These are phyloP conservation scores for Aspergillus diversus DNA, from an alignment of 495 filamentous ascomycete genomes.

Conservation along the genomic window DNA sequence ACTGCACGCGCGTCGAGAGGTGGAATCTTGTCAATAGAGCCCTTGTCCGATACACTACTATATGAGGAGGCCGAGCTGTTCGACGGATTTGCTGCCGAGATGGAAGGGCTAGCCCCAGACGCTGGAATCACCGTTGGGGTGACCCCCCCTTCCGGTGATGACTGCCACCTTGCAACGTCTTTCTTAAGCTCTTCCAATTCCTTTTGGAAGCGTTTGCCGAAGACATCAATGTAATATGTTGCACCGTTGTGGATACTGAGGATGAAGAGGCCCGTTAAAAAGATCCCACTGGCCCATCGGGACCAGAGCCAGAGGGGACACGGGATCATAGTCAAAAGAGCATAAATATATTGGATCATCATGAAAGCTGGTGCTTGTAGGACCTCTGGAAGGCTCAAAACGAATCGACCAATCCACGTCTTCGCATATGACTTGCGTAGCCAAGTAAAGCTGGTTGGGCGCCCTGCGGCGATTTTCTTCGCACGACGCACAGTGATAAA, in stretches of 20 bases:
- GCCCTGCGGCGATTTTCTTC: constrained; percentile 93
- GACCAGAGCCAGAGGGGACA: constrained; percentile 96
- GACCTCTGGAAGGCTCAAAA: constrained; percentile 71
- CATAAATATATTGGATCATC: constrained; percentile 91
- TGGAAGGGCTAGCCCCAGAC: constrained; percentile 28
- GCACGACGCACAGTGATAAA: constrained; percentile 90
- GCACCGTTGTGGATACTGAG: constrained; percentile 96
- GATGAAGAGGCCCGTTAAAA: constrained; percentile 77
- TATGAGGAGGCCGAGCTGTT: constrained; percentile 14
- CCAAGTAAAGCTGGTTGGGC: constrained; percentile 97
- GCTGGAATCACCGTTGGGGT: constrained; percentile 33
- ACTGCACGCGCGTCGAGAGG: constrained; percentile 39
- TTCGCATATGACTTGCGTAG: constrained; percentile 86
- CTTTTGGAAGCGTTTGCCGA: constrained; percentile 94
- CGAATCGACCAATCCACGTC: constrained; percentile 82
- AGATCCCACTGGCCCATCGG: constrained; percentile 74
- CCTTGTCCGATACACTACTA: constrained; percentile 32
- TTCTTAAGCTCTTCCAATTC: constrained; percentile 88
- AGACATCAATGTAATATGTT: constrained; percentile 96
- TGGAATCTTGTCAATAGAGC: constrained; percentile 46
- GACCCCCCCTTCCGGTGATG: constrained; percentile 42
- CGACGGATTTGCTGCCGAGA: constrained; percentile 15
- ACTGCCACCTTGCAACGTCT: constrained; percentile 90
- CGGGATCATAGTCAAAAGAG: constrained; percentile 88
- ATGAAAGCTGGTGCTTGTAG: constrained; percentile 93